Evolutionary conservation across 164 flowering plant species (phyloP).

Genomic region (Vitis riparia): DNA sequence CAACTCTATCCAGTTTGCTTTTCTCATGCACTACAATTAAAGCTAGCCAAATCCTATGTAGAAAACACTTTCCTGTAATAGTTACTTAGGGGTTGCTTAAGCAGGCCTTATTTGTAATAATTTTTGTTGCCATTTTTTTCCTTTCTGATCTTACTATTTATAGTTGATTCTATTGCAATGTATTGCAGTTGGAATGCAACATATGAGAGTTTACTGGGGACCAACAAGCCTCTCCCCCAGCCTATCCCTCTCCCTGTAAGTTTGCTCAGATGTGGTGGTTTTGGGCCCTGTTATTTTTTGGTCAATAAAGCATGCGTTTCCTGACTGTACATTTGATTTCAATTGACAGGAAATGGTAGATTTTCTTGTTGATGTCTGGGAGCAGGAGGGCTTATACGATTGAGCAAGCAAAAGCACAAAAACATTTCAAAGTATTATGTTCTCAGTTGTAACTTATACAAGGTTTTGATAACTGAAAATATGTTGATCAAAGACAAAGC

Average conservation of each 20-base stretch:
- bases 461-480: no score
- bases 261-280: not conserved
- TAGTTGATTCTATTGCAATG: not conserved
- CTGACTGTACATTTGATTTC: slow-evolving; percentile 2
- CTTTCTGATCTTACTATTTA: not conserved
- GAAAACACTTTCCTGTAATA: no score
- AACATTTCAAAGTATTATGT: not conserved
- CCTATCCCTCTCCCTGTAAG: slow-evolving; percentile 52
- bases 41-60: no score
- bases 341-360: slow-evolving; percentile 59
- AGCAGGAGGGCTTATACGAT: slow-evolving; percentile 51
- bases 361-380: slow-evolving; percentile 59
- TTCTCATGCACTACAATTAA: no score
- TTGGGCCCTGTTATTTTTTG: not conserved
- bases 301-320: not conserved
- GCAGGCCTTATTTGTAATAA: not conserved
- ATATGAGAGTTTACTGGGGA: slow-evolving; percentile 49
- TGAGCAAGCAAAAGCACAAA: slow-evolving; percentile 16
- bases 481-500: no score
- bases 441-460: not conserved
- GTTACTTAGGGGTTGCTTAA: no score
- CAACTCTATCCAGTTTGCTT: no score
- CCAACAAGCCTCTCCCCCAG: slow-evolving; percentile 41
- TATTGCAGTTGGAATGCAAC: slow-evolving; percentile 44
- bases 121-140: not conserved